Evolutionary conservation across 2,329 filamentous ascomycete species (phyloP).

Genomic region (Neofusicoccum sp.): DNA sequence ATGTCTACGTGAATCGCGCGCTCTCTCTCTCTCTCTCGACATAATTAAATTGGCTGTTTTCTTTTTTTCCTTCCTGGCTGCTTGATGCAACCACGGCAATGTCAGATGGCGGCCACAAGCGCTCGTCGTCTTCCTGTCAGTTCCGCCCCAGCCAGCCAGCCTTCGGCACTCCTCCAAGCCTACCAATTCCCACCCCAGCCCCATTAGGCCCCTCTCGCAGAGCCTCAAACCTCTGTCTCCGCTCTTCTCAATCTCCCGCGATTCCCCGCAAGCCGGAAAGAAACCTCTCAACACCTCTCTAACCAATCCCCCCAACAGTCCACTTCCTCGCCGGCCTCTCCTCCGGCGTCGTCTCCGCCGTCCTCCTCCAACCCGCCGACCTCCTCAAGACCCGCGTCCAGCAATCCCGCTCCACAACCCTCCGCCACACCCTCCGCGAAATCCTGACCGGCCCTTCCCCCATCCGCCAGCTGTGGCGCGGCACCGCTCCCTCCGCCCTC

Average conservation of each 20-base stretch:
- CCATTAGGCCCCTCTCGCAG: neutral
- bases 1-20: constrained; percentile 4
- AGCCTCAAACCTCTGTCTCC: neutral
- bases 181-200: neutral
- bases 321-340: constrained; percentile 87
- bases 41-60: neutral
- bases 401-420: constrained; percentile 70
- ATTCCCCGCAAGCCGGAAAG: too few relatives aligned
- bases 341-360: constrained; percentile 83
- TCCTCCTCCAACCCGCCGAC: constrained; percentile 91
- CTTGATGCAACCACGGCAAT: constrained; percentile 41
- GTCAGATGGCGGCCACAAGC: constrained; percentile 51
- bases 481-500: constrained; percentile 86
- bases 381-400: constrained; percentile 95
- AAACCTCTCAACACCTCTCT: neutral
- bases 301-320: constrained; percentile 37
- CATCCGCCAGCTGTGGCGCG: constrained; percentile 80
- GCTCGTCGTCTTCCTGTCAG: constrained; percentile 52
- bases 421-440: constrained; percentile 65
- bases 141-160: too few relatives aligned
- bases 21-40: neutral
- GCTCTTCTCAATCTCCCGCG: too few relatives aligned
- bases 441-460: constrained; percentile 67
- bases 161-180: too few relatives aligned
- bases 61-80: neutral